phyloP scores from a whole-genome alignment of 306 rosid species.

The Quercus suber region DNA sequence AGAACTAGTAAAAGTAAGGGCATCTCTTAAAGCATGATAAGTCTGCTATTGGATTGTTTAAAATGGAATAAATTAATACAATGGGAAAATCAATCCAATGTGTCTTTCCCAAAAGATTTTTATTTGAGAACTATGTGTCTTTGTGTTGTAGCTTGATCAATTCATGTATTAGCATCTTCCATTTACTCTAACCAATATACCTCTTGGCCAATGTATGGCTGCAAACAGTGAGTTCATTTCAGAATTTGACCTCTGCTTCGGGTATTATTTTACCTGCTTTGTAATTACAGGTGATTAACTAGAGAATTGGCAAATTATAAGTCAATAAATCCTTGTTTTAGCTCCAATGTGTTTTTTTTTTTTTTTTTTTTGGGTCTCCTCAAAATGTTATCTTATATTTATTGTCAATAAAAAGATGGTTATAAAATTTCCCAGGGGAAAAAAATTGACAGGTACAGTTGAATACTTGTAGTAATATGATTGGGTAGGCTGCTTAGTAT shows the following conservation, averaged over 20 bases:
- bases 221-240: background rate
- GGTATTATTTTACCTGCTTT: background rate
- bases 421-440: too few relatives aligned
- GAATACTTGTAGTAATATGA: too few relatives aligned
- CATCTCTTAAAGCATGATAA: slow-evolving; percentile 49
- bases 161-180: background rate
- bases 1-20: slow-evolving; percentile 68
- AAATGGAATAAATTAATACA: slow-evolving; percentile 43
- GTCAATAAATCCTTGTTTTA: background rate
- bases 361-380: too few relatives aligned
- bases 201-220: background rate
- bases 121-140: background rate
- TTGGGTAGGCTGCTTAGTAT: too few relatives aligned
- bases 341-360: too few relatives aligned
- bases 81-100: background rate
- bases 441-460: too few relatives aligned
- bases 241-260: background rate
- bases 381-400: too few relatives aligned
- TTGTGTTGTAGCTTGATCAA: slow-evolving; percentile 18
- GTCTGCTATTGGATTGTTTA: slow-evolving; percentile 14
- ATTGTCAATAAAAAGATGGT: too few relatives aligned
- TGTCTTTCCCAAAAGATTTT: slow-evolving; percentile 4
- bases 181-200: background rate
- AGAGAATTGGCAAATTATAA: background rate
- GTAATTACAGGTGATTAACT: background rate